These are phyloP conservation scores for Lachancea kluyveri DNA, from an alignment of 805 yeast species.

Conservation along the genomic window DNA sequence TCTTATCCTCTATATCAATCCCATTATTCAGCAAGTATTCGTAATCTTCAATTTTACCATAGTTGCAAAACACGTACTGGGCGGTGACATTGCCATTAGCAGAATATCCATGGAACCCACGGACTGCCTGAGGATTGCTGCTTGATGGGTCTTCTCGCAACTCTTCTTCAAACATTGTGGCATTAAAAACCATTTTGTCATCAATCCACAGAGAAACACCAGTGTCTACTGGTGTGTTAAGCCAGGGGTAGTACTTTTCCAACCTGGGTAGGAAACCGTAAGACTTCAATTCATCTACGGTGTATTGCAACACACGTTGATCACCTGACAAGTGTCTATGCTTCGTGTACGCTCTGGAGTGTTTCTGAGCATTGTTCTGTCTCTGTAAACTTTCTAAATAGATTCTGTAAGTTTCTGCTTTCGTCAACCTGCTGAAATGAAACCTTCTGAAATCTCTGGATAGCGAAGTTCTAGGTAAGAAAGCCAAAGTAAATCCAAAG, in stretches of 20 bases:
- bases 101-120: constrained; percentile 59
- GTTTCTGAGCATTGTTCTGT: constrained; percentile 30
- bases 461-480: constrained; percentile 79
- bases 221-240: constrained; percentile 45
- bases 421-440: constrained; percentile 60
- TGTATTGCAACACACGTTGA: constrained; percentile 41
- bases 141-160: constrained; percentile 37
- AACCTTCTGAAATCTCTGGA: constrained; percentile 74
- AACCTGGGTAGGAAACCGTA: constrained; percentile 45
- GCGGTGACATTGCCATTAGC: constrained; percentile 56
- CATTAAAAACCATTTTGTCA: constrained; percentile 37
- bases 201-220: constrained; percentile 31
- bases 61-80: constrained; percentile 52
- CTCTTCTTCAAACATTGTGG: constrained; percentile 46
- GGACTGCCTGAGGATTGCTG: constrained; percentile 34
- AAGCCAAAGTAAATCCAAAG: constrained; percentile 55
- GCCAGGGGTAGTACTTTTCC: constrained; percentile 53
- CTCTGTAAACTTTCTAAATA: constrained; percentile 39
- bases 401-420: constrained; percentile 61
- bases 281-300: constrained; percentile 42
- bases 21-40: constrained; percentile 32
- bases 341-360: constrained; percentile 19
- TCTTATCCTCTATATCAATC: constrained; percentile 45
- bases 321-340: constrained; percentile 38
- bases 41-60: constrained; percentile 55